Evolutionary conservation across 2,329 filamentous ascomycete genomes (phyloP).

Genomic region (Diaporthe capsici): DNA sequence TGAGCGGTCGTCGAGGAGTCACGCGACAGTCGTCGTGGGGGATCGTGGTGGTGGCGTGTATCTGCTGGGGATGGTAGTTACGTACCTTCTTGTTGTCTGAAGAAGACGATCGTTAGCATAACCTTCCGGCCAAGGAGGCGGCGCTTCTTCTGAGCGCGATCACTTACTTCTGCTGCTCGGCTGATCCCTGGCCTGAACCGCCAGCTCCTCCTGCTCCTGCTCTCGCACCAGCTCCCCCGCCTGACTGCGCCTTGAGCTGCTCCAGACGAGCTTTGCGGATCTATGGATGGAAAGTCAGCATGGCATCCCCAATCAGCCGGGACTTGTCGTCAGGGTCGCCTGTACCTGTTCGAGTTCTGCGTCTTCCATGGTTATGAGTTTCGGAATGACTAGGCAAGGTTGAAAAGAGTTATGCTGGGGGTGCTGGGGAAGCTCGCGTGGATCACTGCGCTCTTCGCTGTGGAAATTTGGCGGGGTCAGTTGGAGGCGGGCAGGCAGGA

Average conservation of each 20-base stretch:
- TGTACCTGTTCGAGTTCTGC: constrained; percentile 44
- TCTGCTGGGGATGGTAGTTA: neutral
- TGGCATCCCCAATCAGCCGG: neutral
- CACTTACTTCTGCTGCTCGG: constrained; percentile 76
- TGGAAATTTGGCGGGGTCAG: constrained; percentile 42
- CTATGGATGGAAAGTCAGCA: constrained; percentile 57
- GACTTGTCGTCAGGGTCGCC: neutral
- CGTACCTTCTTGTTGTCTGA: constrained; percentile 63
- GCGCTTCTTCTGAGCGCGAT: neutral
- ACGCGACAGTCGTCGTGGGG: neutral
- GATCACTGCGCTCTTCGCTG: neutral
- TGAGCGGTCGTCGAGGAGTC: neutral
- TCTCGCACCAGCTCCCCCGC: constrained; percentile 62
- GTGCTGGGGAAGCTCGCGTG: constrained; percentile 15
- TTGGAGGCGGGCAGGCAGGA: constrained; percentile 11
- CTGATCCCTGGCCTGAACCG: constrained; percentile 63
- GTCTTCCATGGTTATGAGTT: constrained; percentile 42
- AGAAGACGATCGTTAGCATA: constrained; percentile 18
- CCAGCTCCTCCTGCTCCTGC: constrained; percentile 60
- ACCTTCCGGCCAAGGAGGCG: too few relatives aligned
- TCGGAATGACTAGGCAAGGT: neutral
- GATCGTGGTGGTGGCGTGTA: neutral
- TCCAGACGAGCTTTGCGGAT: constrained; percentile 93
- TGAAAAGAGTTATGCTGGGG: neutral
- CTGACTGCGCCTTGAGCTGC: constrained; percentile 85